Evolutionary conservation across 2,329 filamentous ascomycete species (phyloP), one percentile per base, ranked within the genome.

Genomic region (Trichoderma sp.): DNA sequence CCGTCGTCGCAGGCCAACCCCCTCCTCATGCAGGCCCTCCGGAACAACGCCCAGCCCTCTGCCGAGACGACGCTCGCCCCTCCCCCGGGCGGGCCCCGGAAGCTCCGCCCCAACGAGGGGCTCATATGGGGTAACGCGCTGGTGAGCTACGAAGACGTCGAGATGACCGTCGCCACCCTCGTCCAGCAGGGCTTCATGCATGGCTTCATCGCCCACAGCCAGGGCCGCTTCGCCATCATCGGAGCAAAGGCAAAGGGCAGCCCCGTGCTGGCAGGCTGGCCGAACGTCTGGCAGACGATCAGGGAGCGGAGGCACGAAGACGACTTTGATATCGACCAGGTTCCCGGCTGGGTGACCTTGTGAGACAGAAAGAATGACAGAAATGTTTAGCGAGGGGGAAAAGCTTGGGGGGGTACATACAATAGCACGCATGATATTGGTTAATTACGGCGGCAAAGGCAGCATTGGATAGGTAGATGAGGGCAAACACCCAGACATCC

Each of bases 171-270:
- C 14, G 86, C 90, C 0, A 89, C 88, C 12, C 83, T 97, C 14
- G 85, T 96, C 21, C 87, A 90, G 57, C 91, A 96, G 76, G 91
- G 90, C 0, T 80, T 97, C 26, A 82, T 97, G 74, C 88, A 89
- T 69, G 94, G 93, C 1, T 97, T 93, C 72, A 84, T 97, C 30
- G 91, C 90, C 17, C 92, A 96, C 72, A 85, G 85, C 28, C 87
- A 88, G 72, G 84, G 85, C 50, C 88, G 90, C 56, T 93, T 97
- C 72, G 93, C 92, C 14, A 91, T 97, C 50, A 87, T 90, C 60
- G 93, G 93, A 3, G 88, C 90, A 26, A 90, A 88, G 80, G 83
- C 83, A 66, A 85, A 84, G 68, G 85, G 84, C 5, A 84, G 86
- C 26, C 84, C 89, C 0, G 77, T 91, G 21, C 81, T 81, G 41